Evolutionary conservation across 2,329 filamentous ascomycete species (phyloP).

Genomic region (Ophiostoma novo-ulmi): DNA sequence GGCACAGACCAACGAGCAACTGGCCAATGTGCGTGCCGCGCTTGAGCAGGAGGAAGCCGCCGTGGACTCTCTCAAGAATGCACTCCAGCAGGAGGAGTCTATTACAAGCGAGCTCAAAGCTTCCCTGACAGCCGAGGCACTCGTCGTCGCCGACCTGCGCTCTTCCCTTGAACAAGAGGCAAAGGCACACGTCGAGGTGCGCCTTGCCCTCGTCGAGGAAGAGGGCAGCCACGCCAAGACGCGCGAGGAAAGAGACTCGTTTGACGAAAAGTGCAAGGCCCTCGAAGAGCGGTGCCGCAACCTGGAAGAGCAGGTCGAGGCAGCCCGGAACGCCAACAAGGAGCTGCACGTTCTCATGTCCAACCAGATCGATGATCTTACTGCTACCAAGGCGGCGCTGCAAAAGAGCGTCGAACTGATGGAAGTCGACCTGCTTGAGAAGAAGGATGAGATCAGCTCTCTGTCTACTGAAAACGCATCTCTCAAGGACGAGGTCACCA

Average conservation of each 20-base stretch:
- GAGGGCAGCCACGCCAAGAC: conserved; percentile 15
- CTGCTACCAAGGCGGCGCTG: conserved; percentile 19
- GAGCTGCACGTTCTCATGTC: conserved; percentile 25
- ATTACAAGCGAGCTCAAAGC: neutral
- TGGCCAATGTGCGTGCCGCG: neutral
- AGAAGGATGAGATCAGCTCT: neutral
- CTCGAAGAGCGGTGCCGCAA: conserved; percentile 13
- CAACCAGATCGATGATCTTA: conserved; percentile 24
- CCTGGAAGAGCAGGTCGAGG: conserved; percentile 24
- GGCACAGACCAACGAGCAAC: neutral
- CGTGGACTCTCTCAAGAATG: neutral
- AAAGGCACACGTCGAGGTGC: conserved; percentile 14
- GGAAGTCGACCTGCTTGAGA: neutral
- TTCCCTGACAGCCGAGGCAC: neutral
- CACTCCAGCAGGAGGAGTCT: neutral
- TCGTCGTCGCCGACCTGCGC: neutral
- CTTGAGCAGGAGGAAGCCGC: neutral
- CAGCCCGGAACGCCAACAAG: conserved; percentile 18
- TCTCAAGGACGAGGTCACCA: neutral
- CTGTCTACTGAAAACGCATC: conserved; percentile 9
- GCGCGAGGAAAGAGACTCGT: conserved; percentile 4
- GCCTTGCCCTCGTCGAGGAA: conserved; percentile 16
- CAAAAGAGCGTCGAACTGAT: conserved; percentile 14
- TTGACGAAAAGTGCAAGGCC: conserved; percentile 12
- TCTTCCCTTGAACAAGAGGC: conserved; percentile 9